Evolutionary conservation across 495 filamentous ascomycete genomes (phyloP).

Genomic region (Cudoniella acicularis): DNA sequence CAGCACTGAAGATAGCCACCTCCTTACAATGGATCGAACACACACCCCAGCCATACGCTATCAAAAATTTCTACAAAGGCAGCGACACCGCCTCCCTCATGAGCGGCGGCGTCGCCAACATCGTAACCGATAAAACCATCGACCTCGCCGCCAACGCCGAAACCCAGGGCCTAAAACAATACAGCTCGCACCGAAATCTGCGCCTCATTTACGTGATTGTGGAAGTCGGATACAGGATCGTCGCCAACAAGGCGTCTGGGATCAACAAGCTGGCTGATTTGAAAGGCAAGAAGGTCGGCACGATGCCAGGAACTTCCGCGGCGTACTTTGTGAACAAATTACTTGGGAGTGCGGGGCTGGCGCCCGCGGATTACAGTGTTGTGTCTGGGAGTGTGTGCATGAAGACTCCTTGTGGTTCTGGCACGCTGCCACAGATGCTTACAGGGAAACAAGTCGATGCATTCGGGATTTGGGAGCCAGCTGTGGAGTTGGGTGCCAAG

Average conservation of each 20-base stretch:
- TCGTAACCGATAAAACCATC: constrained; percentile 27
- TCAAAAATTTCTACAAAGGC: constrained; percentile 33
- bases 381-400: constrained; percentile 34
- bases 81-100: constrained; percentile 18
- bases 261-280: constrained; percentile 34
- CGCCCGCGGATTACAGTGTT: constrained; percentile 30
- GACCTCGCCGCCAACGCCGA: constrained; percentile 42
- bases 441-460: constrained; percentile 32
- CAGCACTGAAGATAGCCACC: constrained; percentile 27
- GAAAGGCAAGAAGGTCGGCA: constrained; percentile 40
- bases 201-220: constrained; percentile 38
- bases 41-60: constrained; percentile 30
- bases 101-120: constrained; percentile 30
- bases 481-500: constrained; percentile 35
- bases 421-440: constrained; percentile 35
- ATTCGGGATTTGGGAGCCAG: constrained; percentile 42
- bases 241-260: constrained; percentile 33
- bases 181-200: constrained; percentile 33
- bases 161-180: constrained; percentile 40
- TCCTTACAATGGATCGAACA: constrained; percentile 31
- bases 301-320: constrained; percentile 34
- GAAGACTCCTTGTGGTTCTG: constrained; percentile 33
- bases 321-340: constrained; percentile 37
- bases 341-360: constrained; percentile 31
- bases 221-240: constrained; percentile 40